phyloP scores from a whole-genome alignment of 2,329 filamentous ascomycete genomes.

The Apiospora koreana region DNA sequence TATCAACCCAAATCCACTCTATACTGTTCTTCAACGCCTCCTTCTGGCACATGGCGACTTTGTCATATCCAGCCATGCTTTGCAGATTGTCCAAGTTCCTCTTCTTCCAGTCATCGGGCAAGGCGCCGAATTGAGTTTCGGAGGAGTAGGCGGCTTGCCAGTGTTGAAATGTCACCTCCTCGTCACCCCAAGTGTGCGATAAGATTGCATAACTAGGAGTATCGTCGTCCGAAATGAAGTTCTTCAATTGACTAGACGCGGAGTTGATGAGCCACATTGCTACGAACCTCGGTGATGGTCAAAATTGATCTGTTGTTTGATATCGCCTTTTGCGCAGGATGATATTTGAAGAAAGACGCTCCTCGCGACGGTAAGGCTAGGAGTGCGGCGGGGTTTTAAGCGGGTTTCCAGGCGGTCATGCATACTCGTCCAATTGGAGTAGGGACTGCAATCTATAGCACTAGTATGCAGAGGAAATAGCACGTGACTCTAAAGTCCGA shows the following conservation, averaged over 20 bases:
- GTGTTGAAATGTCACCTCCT: conserved; percentile 17
- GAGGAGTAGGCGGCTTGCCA: neutral
- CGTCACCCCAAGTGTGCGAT: conserved; percentile 23
- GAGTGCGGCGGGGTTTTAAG: no score
- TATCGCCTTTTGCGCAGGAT: no score
- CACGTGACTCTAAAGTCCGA: no score
- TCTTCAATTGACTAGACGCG: neutral
- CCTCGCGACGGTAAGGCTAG: no score
- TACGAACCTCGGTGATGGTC: no score
- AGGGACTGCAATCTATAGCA: no score
- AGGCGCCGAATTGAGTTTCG: neutral
- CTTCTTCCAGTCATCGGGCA: neutral
- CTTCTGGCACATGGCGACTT: neutral
- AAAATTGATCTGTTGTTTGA: no score
- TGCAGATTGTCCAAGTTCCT: neutral
- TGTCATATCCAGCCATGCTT: neutral
- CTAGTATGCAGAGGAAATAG: no score
- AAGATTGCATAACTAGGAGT: conserved; percentile 22
- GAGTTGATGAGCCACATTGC: conserved; percentile 1
- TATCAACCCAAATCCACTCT: conserved; percentile 3
- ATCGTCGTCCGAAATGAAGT: neutral
- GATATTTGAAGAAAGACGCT: no score
- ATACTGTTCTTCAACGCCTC: neutral
- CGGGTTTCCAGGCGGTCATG: no score
- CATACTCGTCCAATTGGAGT: no score